These are phyloP conservation scores for Trametes cingulata DNA, from an alignment of 768 basidiomycete species.

Conservation along the genomic window DNA sequence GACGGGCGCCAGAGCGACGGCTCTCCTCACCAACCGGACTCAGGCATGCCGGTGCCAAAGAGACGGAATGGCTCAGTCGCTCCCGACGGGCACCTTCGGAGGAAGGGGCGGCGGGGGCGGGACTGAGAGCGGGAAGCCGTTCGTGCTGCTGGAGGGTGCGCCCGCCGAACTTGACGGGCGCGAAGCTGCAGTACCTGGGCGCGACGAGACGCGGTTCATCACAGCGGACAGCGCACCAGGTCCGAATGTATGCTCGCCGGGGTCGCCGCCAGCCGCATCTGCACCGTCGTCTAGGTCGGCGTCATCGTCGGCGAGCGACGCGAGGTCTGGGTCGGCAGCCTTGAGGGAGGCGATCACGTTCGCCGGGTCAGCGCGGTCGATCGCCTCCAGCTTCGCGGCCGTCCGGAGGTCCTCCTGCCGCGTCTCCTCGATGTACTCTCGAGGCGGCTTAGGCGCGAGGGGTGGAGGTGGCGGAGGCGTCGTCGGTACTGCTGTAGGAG, in stretches of 20 bases:
- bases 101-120: constrained; percentile 26
- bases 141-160: neutral
- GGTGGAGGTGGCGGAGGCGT: constrained; percentile 59
- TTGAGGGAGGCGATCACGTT: constrained; percentile 29
- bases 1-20: neutral
- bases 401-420: constrained; percentile 70
- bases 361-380: constrained; percentile 23
- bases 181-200: neutral
- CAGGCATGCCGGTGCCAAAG: too few relatives aligned
- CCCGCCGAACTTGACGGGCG: neutral
- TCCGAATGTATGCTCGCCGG: constrained; percentile 22
- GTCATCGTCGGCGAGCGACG: neutral
- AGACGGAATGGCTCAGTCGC: constrained; percentile 5
- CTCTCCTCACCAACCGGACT: too few relatives aligned
- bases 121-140: constrained; percentile 9
- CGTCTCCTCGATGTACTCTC: constrained; percentile 80
- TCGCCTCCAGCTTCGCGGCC: constrained; percentile 36
- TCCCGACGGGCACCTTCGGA: constrained; percentile 21
- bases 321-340: constrained; percentile 19
- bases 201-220: constrained; percentile 1
- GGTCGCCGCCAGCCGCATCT: constrained; percentile 13
- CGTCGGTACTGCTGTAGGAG: neutral
- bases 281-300: neutral
- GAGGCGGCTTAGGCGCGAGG: constrained; percentile 74
- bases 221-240: constrained; percentile 20